Percentiles rank a stretch among this genome's conserved stretches.
Conservation (phyloP, 2,329 filamentous ascomycete genomes). For the Polytolypa hystricis region DNA sequence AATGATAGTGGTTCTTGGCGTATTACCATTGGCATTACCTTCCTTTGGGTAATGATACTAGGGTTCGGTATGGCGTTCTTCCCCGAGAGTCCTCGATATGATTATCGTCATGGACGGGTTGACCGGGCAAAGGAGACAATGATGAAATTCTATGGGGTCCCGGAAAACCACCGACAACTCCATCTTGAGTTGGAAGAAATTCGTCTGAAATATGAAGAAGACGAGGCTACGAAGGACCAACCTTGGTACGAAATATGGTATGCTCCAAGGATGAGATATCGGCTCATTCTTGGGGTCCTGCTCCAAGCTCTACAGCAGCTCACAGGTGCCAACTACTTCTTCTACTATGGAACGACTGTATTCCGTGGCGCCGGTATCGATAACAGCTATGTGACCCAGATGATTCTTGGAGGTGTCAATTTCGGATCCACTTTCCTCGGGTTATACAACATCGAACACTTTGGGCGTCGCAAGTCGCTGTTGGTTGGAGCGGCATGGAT, state of each 20-base stretch:
- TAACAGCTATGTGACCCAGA: slow-evolving; percentile 56
- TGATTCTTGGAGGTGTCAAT: slow-evolving; percentile 60
- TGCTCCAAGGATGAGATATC: slow-evolving; percentile 38
- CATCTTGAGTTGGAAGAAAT: slow-evolving; percentile 47
- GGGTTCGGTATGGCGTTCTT: slow-evolving; percentile 45
- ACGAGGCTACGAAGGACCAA: slow-evolving; percentile 31
- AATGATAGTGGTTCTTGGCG: slow-evolving; percentile 37
- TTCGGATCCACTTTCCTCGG: slow-evolving; percentile 56
- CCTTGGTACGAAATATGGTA: slow-evolving; percentile 36
- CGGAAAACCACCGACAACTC: slow-evolving; percentile 44
- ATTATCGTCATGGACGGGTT: slow-evolving; percentile 43
- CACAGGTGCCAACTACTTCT: slow-evolving; percentile 40
- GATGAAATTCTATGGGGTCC: slow-evolving; percentile 44
- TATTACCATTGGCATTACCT: slow-evolving; percentile 46
- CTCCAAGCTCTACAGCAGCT: slow-evolving; percentile 40
- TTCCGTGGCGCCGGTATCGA: slow-evolving; percentile 56
- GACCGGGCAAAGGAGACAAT: slow-evolving; percentile 44
- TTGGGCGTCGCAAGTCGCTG: slow-evolving; percentile 56
- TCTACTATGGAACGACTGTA: slow-evolving; percentile 47
- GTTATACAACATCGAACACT: slow-evolving; percentile 59
- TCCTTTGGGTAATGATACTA: slow-evolving; percentile 47
- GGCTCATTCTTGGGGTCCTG: slow-evolving; percentile 33
- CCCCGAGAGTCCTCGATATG: slow-evolving; percentile 48
- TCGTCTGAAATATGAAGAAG: slow-evolving; percentile 47
- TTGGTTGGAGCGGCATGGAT: slow-evolving; percentile 59